Percentiles rank a stretch among this genome's conserved stretches.
phyloP scores from a whole-genome alignment of 177 flowering plant species.

The Vitis hybrid region DNA sequence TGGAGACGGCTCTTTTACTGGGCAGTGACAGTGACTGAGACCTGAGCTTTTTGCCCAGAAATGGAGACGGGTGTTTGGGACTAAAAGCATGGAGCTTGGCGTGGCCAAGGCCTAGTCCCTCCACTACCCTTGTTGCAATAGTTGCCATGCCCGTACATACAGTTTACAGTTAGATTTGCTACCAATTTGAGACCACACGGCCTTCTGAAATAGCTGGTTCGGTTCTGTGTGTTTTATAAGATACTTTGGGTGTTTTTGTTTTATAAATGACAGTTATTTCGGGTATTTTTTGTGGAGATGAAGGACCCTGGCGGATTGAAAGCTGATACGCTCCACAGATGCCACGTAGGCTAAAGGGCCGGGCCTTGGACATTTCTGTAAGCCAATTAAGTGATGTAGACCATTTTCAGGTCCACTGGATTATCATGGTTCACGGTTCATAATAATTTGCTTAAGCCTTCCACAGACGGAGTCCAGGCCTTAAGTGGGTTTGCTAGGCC shows the following conservation, averaged over 20 bases:
- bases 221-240: neutral
- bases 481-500: no score
- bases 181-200: conserved; percentile 23
- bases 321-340: conserved; percentile 24
- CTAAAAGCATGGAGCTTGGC: conserved; percentile 23
- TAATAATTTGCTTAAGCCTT: no score
- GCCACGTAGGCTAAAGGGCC: neutral
- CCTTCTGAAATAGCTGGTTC: neutral
- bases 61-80: conserved; percentile 34
- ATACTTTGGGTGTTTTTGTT: neutral
- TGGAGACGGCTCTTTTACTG: conserved; percentile 6
- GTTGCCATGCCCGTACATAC: conserved; percentile 42
- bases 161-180: neutral
- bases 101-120: conserved; percentile 23
- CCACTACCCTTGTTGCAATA: conserved; percentile 29
- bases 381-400: neutral
- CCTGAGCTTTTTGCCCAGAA: conserved; percentile 53
- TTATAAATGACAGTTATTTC: conserved; percentile 28
- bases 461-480: no score
- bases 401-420: no score
- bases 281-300: conserved; percentile 39
- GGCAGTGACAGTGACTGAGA: conserved; percentile 8
- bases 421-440: no score
- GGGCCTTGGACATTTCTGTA: neutral
- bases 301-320: conserved; percentile 12